Base-by-base conservation (phyloP, 2,329 filamentous ascomycete species). In the Aureobasidium leucospermi region DNA sequence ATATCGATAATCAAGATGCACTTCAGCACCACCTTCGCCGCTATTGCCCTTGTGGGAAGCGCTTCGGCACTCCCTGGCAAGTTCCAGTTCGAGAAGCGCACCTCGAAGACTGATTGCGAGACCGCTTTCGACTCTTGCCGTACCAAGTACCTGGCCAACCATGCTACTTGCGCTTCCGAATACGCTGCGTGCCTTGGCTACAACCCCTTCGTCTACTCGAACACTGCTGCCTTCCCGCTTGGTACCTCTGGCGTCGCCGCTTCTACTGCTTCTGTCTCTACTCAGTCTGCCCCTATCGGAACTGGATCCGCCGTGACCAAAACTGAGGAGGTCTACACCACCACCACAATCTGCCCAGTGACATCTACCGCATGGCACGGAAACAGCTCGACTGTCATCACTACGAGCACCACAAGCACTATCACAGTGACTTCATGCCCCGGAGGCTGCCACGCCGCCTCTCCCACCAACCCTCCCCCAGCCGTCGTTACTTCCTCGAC, bases 361-460 rank as follows among this genome's bases (percentile, higher is more conserved):
- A 31, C 19, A 8, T n/a, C 15, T 23, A 29, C 19, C 5, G 16
- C 47, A 29, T 49, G 19, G 15, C 15, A 29, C 47, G 19, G 19
- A 10, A 38, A 38, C 36, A 10, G 9, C 41, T 28, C n/a, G 29
- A 11, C 52, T 28, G 43, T 47, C 28, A 52, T 32, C 42, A 43
- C 45, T 52, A 58, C 36, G 51, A 29, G 48, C 11, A 58, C 34
- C 43, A 43, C 45, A 23, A 70, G 66, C 58, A 74, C 71, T 19
- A 63, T 74, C 41, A 72, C 70, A 13, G 64, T 73, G 52, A 74
- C 72, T 5, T 70, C 69, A 10, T 75, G 72, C 71, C 68, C 69
- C 63, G 66, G 63, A 7, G 71, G 71, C 16, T 74, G 73, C 67
- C 61, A 67, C 38, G 63, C 63, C 45, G 48, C 63, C 47, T 34